Evolutionary conservation across 2,329 filamentous ascomycete genomes (phyloP), one percentile per base, ranked within the genome.

Genomic region (Cadophora gregata): DNA sequence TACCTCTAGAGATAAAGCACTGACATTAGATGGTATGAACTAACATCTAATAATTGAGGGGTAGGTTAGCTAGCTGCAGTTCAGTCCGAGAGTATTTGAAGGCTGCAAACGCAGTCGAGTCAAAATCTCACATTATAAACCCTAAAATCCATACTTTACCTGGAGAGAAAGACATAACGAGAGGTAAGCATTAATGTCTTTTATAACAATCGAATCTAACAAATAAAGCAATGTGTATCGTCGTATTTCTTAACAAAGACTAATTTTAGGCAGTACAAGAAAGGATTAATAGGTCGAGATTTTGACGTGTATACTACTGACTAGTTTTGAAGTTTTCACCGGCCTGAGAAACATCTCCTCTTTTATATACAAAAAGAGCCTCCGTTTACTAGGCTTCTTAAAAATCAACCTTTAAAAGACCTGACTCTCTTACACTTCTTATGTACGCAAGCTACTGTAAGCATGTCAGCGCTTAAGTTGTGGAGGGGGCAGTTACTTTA

Each of bases 341-440:
- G 8, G 58, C 53, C 47, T 36, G 48, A 65, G 42, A 62, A 36
- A 50, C 29, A 53, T 50, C 29, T 55, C 64, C 64, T 65, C 48
- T 48, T 29, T n/a, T 19, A 48, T 66, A 66, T 59, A 59, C 14
- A 62, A 27, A 59, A 66, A 27, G 16, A 59, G 29, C 59, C 42
- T 58, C 51, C 12, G 24, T 53, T 29, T n/a, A 55, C 29, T 14
- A 66, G 45, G 24, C 31, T 47, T 21, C 48, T 56, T 14, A 19
- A 10, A 66, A 62, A 62, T 29, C 29, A 62, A 59, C 47, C 8
- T 55, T 59, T 10, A 56, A 68, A 45, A 68, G 63, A 53, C 66
- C 59, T 19, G 62, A 67, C 45, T 67, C 66, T 65, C 31, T 67
- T 36, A 67, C 66, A 10, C 62, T 67, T 60, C 58, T 59, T 62